A percentile compares a stretch with the other conserved stretches of the same genome.
Evolutionary conservation across 148 eudicot genomes (phyloP).

Genomic region (Diospyros kaki): DNA sequence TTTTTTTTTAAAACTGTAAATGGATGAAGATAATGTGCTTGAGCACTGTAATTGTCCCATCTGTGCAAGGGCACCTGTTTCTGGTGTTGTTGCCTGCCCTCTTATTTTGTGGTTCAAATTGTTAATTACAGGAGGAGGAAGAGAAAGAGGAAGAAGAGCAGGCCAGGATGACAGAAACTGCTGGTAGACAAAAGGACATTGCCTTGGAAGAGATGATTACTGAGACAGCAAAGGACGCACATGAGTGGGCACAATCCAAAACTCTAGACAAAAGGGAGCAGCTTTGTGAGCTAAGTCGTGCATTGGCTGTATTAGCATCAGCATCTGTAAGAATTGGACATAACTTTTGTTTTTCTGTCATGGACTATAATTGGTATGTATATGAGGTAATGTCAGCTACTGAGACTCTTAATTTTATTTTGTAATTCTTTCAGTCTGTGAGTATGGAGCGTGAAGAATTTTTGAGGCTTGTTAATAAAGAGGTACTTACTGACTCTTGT

Average conservation of each 20-base stretch:
- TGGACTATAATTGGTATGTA: not conserved
- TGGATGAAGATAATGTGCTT: too few species aligned
- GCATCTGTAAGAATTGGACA: conserved; percentile 60
- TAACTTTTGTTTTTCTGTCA: not conserved
- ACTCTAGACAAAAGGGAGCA: conserved; percentile 63
- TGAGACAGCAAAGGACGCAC: conserved; percentile 64
- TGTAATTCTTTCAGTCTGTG: conserved; percentile 56
- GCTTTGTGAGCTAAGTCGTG: conserved; percentile 83
- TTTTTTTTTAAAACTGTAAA: too few species aligned
- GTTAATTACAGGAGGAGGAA: conserved; percentile 56
- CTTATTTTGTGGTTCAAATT: not conserved
- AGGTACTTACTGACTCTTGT: conserved; percentile 37
- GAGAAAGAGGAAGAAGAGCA: conserved; percentile 50
- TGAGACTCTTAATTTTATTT: conserved; percentile 8
- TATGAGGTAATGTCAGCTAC: not conserved
- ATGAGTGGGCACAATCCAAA: conserved; percentile 55
- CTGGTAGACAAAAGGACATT: conserved; percentile 39
- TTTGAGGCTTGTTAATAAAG: conserved; percentile 82
- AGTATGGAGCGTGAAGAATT: conserved; percentile 91
- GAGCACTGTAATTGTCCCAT: too few species aligned
- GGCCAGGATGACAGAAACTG: conserved; percentile 45
- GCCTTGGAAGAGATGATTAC: conserved; percentile 63
- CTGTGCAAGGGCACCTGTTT: too few species aligned
- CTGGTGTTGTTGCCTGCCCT: too few species aligned
- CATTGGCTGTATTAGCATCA: conserved; percentile 93